Conservation (phyloP, 2,329 filamentous ascomycete genomes). For the Diplodia corticola region DNA sequence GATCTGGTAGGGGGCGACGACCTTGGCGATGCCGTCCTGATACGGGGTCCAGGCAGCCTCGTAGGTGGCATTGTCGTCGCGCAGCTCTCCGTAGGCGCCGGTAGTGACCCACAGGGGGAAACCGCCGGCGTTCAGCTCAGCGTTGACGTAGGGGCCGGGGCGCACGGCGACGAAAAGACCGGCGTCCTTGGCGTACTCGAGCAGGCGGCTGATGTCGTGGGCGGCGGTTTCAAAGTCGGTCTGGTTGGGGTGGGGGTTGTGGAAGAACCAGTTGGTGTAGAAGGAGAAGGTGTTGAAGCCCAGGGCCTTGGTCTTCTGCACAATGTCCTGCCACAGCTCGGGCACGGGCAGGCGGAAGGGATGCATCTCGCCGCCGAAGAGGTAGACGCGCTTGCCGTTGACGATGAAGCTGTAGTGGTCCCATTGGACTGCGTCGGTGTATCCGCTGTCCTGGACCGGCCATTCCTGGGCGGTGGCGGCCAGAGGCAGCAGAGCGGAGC, state of each 20-base stretch:
- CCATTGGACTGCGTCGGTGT: slow-evolving; percentile 53
- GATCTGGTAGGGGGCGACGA: slow-evolving; percentile 55
- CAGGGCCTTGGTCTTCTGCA: slow-evolving; percentile 54
- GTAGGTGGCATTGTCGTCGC: slow-evolving; percentile 56
- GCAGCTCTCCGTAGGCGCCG: slow-evolving; percentile 56
- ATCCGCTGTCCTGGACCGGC: slow-evolving; percentile 51
- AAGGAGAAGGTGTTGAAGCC: slow-evolving; percentile 53
- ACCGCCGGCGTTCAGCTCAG: slow-evolving; percentile 62
- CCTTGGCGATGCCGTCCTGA: slow-evolving; percentile 52
- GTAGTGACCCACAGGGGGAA: slow-evolving; percentile 65
- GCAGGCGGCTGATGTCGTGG: slow-evolving; percentile 55
- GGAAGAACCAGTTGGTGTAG: slow-evolving; percentile 53
- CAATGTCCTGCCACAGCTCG: slow-evolving; percentile 51
- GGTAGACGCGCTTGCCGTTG: slow-evolving; percentile 52
- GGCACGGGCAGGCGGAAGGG: slow-evolving; percentile 55
- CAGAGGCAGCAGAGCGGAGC: not conserved
- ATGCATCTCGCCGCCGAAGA: slow-evolving; percentile 57
- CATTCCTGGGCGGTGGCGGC: slow-evolving; percentile 34
- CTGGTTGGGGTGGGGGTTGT: slow-evolving; percentile 47
- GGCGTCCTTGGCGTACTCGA: slow-evolving; percentile 55
- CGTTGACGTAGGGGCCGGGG: slow-evolving; percentile 64
- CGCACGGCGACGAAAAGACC: slow-evolving; percentile 58
- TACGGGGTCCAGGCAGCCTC: slow-evolving; percentile 58
- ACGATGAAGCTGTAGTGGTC: slow-evolving; percentile 57
- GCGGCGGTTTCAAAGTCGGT: slow-evolving; percentile 56